phyloP scores from a whole-genome alignment of 306 rosid genomes.

The Lagenaria siceraria region DNA sequence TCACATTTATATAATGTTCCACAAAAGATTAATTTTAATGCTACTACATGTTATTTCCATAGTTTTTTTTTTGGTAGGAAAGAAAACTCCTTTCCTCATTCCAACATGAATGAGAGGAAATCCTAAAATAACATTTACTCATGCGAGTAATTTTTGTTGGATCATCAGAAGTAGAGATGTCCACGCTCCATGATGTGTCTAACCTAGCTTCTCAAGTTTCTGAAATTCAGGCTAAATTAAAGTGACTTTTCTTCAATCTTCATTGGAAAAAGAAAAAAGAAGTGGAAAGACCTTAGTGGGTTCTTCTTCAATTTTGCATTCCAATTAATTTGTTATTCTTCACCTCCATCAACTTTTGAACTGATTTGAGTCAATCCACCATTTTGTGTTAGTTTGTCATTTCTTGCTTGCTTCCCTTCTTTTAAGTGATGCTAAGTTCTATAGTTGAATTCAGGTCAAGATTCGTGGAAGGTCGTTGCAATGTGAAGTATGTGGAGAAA shows the following conservation, averaged over 20 bases:
- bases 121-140: background rate
- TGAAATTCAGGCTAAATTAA: background rate
- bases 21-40: background rate
- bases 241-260: background rate
- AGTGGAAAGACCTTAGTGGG: background rate
- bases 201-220: background rate
- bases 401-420: background rate
- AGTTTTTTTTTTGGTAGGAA: background rate
- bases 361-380: background rate
- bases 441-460: conserved; percentile 49
- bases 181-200: background rate
- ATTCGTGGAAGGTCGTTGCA: conserved; percentile 74
- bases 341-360: background rate
- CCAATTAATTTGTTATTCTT: background rate
- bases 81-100: background rate
- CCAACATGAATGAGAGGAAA: background rate
- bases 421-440: background rate
- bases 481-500: conserved; percentile 73
- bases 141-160: background rate
- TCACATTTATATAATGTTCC: background rate
- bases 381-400: background rate
- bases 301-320: background rate
- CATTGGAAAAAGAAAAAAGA: background rate
- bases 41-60: background rate
- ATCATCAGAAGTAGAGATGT: background rate